These are phyloP conservation scores for Proliferodiscus dingleyae DNA, from an alignment of 2,329 filamentous ascomycete species.

Conservation along the genomic window DNA sequence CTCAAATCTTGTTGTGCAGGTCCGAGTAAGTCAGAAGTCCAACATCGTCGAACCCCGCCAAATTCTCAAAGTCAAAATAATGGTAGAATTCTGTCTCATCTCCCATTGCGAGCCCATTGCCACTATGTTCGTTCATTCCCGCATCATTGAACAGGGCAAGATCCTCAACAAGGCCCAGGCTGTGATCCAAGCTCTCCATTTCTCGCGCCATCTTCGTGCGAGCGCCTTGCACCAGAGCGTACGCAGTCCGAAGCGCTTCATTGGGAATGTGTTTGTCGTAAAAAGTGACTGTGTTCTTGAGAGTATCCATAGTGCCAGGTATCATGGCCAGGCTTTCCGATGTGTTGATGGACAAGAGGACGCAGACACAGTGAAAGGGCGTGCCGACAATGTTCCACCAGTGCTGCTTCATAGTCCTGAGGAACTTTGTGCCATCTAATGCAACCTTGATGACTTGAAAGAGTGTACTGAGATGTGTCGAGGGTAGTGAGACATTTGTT, in stretches of 20 bases:
- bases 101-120: slow-evolving; percentile 10
- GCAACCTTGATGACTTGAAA: slow-evolving; percentile 16
- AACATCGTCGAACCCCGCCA: background rate
- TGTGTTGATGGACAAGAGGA: slow-evolving; percentile 18
- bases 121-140: background rate
- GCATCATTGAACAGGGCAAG: background rate
- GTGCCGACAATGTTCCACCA: slow-evolving; percentile 24
- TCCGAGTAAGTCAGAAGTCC: no score
- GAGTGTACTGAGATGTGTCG: background rate
- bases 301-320: slow-evolving; percentile 14
- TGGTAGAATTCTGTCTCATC: slow-evolving; percentile 7
- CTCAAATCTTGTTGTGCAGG: no score
- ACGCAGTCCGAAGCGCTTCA: slow-evolving; percentile 21
- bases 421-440: slow-evolving; percentile 12
- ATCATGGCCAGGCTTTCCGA: slow-evolving; percentile 17
- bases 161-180: slow-evolving; percentile 7
- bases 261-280: slow-evolving; percentile 18
- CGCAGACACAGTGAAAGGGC: slow-evolving; percentile 20
- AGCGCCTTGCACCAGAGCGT: slow-evolving; percentile 22
- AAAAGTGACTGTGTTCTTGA: slow-evolving; percentile 11
- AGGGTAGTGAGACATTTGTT: slow-evolving; percentile 3
- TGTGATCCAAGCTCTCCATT: slow-evolving; percentile 16
- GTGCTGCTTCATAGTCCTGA: slow-evolving; percentile 9
- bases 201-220: slow-evolving; percentile 16
- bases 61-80: slow-evolving; percentile 11